phyloP scores from a whole-genome alignment of 1,284 basidiomycete species.

The Ganoderma leucocontextum region DNA sequence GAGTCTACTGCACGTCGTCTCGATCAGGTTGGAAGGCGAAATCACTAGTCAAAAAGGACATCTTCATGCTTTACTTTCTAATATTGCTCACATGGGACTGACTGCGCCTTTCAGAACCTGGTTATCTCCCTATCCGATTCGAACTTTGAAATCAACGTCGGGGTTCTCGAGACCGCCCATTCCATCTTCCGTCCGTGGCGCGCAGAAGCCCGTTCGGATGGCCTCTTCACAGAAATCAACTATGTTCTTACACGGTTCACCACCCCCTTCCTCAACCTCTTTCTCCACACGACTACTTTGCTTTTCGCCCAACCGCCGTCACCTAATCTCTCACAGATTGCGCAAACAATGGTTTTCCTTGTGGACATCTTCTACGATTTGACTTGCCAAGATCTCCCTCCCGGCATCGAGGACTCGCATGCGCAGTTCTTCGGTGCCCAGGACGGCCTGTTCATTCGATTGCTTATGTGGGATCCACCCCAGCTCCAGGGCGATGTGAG shows the following conservation, averaged over 20 bases:
- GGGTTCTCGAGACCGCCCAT: constrained; percentile 93
- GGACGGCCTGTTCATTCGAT: constrained; percentile 78
- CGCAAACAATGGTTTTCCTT: constrained; percentile 81
- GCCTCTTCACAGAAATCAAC: constrained; percentile 93
- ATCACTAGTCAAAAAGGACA: too few species aligned
- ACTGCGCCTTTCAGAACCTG: constrained; percentile 69
- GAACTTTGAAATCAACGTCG: constrained; percentile 88
- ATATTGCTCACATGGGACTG: too few species aligned
- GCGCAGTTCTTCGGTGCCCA: constrained; percentile 79
- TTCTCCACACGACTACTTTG: constrained; percentile 68
- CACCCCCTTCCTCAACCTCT: constrained; percentile 84
- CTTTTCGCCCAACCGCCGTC: constrained; percentile 55
- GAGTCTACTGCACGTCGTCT: too few species aligned
- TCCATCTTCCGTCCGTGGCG: constrained; percentile 97
- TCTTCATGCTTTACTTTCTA: too few species aligned
- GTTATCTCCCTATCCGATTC: constrained; percentile 79
- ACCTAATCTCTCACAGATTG: constrained; percentile 58
- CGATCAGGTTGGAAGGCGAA: too few species aligned
- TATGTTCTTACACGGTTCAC: constrained; percentile 89
- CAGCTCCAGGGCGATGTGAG: constrained; percentile 78
- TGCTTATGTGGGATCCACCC: constrained; percentile 81
- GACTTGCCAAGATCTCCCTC: constrained; percentile 94
- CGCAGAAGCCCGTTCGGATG: constrained; percentile 87
- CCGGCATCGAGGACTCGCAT: constrained; percentile 92
- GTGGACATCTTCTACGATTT: constrained; percentile 95